phyloP scores from a whole-genome alignment of 2,329 filamentous ascomycete genomes.

The Colletotrichum tabaci region DNA sequence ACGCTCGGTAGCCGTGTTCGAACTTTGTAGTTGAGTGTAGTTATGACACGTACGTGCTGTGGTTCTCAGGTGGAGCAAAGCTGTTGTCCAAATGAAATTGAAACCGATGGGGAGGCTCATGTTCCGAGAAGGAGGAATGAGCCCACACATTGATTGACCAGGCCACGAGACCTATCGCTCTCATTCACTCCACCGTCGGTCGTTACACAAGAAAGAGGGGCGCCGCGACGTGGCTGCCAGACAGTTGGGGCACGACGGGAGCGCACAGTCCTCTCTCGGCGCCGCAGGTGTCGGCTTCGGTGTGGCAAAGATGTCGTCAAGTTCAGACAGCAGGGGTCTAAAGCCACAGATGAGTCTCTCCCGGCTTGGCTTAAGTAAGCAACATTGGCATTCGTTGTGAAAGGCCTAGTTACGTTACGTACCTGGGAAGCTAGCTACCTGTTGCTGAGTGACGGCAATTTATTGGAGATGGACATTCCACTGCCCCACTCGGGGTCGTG shows the following conservation, averaged over 20 bases:
- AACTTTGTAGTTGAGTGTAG: background rate
- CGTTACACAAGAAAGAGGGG: conserved; percentile 31
- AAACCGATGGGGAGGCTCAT: conserved; percentile 1
- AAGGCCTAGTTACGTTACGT: too few relatives aligned
- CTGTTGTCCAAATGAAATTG: conserved; percentile 3
- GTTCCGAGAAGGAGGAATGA: conserved; percentile 17
- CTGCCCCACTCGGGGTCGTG: conserved; percentile 20
- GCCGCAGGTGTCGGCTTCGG: background rate
- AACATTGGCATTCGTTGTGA: background rate
- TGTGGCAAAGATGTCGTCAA: background rate
- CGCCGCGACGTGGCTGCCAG: conserved; percentile 21
- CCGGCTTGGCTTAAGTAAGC: conserved; percentile 14
- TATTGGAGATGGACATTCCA: conserved; percentile 26
- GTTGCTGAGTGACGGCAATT: conserved; percentile 18
- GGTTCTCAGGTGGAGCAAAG: background rate
- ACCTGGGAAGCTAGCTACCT: background rate
- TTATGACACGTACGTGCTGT: background rate
- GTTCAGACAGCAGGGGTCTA: background rate
- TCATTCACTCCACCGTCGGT: conserved; percentile 17
- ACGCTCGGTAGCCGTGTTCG: background rate
- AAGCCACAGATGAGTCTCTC: background rate
- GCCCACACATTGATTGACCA: background rate
- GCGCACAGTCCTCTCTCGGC: background rate
- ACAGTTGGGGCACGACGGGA: background rate
- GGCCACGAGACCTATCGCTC: conserved; percentile 6